These are phyloP conservation scores for Aspergillus biplanus DNA, from an alignment of 495 filamentous ascomycete species.

Conservation along the genomic window DNA sequence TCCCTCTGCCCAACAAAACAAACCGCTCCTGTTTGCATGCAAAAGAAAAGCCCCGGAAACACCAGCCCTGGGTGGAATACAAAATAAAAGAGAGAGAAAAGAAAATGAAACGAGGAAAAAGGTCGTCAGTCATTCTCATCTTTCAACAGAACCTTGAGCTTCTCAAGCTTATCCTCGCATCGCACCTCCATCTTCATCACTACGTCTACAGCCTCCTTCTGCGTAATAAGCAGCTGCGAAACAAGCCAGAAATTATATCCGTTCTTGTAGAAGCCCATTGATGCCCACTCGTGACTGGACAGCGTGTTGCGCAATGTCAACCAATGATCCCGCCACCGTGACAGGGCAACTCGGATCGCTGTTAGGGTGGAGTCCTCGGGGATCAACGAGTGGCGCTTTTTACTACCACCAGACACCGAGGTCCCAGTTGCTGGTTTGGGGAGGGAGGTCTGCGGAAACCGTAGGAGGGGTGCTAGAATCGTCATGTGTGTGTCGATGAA, in stretches of 20 bases:
- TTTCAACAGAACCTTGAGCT: conserved; percentile 46
- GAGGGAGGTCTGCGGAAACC: conserved; percentile 14
- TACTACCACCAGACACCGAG: neutral
- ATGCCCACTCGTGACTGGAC: conserved; percentile 42
- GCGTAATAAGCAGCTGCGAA: conserved; percentile 49
- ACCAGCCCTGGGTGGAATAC: neutral
- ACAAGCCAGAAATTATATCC: conserved; percentile 53
- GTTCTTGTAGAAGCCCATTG: conserved; percentile 52
- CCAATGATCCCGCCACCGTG: conserved; percentile 48
- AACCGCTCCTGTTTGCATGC: neutral
- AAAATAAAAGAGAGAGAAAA: neutral
- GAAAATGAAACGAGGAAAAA: neutral
- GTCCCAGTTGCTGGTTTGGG: conserved; percentile 6
- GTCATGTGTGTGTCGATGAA: conserved; percentile 53
- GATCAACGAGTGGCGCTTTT: conserved; percentile 17
- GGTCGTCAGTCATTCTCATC: conserved; percentile 38
- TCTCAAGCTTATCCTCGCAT: conserved; percentile 51
- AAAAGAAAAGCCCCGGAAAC: neutral
- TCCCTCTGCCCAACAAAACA: neutral
- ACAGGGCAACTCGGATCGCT: conserved; percentile 39
- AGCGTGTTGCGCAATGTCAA: conserved; percentile 35
- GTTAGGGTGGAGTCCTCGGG: conserved; percentile 41
- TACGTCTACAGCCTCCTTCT: conserved; percentile 51
- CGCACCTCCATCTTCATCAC: conserved; percentile 54
- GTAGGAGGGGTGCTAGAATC: conserved; percentile 37